These are phyloP conservation scores for Anethum foeniculum DNA, from an alignment of 140 eudicot genomes.

Conservation along the genomic window DNA sequence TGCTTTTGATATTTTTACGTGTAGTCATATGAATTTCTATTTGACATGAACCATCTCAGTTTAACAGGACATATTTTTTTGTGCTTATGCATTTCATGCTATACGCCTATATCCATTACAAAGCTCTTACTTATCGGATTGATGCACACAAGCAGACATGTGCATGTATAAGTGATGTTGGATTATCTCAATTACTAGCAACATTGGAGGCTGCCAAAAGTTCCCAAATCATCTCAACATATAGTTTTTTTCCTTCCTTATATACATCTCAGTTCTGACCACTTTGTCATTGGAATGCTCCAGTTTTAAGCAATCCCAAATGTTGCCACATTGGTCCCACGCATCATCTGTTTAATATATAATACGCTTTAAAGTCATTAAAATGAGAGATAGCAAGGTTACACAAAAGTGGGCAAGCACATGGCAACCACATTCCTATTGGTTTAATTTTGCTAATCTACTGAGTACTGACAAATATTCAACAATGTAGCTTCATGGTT, in stretches of 20 bases:
- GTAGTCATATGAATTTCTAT: neutral
- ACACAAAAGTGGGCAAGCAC: neutral
- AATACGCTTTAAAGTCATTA: neutral
- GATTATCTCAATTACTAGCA: neutral
- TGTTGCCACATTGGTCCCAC: neutral
- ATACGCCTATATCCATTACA: neutral
- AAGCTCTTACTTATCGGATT: too few species aligned
- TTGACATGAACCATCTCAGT: neutral
- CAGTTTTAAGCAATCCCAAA: neutral
- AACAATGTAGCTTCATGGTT: neutral
- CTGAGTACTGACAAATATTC: neutral
- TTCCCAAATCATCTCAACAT: too few species aligned
- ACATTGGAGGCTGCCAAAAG: neutral
- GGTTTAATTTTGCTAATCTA: neutral
- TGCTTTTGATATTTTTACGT: neutral
- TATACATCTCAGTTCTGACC: neutral
- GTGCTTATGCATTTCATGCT: neutral
- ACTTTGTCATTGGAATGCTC: neutral
- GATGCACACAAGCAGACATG: too few species aligned
- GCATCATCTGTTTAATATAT: neutral
- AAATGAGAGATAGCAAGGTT: neutral
- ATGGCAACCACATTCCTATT: neutral
- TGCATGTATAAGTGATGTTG: neutral
- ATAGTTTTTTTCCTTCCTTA: too few species aligned
- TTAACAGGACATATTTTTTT: neutral